These are phyloP conservation scores for Buddleja alternifolia DNA, from an alignment of 257 asterid genomes.

Conservation along the genomic window DNA sequence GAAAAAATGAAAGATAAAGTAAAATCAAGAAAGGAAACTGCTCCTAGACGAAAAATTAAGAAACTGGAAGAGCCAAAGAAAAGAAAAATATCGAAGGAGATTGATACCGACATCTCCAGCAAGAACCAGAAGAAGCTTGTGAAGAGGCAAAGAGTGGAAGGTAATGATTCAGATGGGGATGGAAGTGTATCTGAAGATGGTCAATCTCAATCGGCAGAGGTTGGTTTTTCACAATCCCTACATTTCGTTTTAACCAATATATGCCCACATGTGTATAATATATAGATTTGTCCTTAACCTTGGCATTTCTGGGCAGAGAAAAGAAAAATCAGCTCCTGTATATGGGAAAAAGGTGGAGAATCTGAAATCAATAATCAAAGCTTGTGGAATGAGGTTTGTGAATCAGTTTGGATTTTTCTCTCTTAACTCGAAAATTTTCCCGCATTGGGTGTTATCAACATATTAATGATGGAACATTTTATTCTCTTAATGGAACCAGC, in stretches of 20 bases:
- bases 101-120: slow-evolving; percentile 40
- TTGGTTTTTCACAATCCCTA: slow-evolving; percentile 28
- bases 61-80: slow-evolving; percentile 58
- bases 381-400: slow-evolving; percentile 95
- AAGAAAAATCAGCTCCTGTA: slow-evolving; percentile 60
- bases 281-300: slow-evolving; percentile 13
- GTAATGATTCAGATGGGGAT: slow-evolving; percentile 46
- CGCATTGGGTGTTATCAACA: slow-evolving; percentile 16
- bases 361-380: slow-evolving; percentile 82
- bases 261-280: slow-evolving; percentile 1
- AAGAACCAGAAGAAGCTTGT: slow-evolving; percentile 56
- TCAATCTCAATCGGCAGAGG: slow-evolving; percentile 61
- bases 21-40: slow-evolving; percentile 51
- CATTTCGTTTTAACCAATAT: slow-evolving; percentile 13
- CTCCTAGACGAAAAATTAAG: slow-evolving; percentile 43
- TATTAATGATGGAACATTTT: slow-evolving; percentile 22
- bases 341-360: slow-evolving; percentile 81
- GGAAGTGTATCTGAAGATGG: slow-evolving; percentile 66
- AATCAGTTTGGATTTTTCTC: slow-evolving; percentile 17
- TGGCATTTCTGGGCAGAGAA: slow-evolving; percentile 55
- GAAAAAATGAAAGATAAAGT: slow-evolving; percentile 44
- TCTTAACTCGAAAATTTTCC: slow-evolving; percentile 5
- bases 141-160: slow-evolving; percentile 54
- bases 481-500: slow-evolving; percentile 45
- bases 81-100: slow-evolving; percentile 57